Conservation (phyloP, 148 eudicot genomes). For the Fagopyrum esculentum region DNA sequence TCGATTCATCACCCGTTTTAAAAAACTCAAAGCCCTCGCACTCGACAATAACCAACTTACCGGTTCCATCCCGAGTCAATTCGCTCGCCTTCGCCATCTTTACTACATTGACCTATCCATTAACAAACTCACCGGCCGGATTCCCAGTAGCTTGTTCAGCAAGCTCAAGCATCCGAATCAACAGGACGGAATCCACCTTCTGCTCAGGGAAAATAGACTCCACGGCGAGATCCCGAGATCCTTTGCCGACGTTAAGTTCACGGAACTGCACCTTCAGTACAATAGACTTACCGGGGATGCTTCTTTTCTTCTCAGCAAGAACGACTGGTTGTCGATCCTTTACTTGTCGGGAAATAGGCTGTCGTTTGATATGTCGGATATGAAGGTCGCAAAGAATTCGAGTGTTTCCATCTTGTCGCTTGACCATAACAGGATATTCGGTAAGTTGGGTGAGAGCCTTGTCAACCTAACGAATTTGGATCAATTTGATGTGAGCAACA, state of each 20-base stretch:
- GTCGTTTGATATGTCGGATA: conserved; percentile 15
- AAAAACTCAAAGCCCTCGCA: not conserved
- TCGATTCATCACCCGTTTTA: not conserved
- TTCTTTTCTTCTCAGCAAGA: not conserved
- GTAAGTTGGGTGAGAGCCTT: conserved; percentile 17
- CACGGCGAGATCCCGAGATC: not conserved
- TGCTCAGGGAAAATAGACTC: not conserved
- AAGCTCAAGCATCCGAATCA: not conserved
- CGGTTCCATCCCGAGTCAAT: not conserved
- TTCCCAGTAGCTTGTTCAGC: not conserved
- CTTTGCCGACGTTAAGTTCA: not conserved
- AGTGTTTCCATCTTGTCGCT: conserved; percentile 3
- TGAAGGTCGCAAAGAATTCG: conserved; percentile 10
- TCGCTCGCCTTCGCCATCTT: not conserved
- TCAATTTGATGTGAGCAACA: conserved; percentile 37
- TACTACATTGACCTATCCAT: not conserved
- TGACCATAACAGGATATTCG: conserved; percentile 20
- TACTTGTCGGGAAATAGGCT: conserved; percentile 11
- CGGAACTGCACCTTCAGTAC: not conserved
- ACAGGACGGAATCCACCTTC: not conserved
- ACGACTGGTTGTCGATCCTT: not conserved
- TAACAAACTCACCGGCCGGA: not conserved
- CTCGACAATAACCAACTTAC: conserved; percentile 4
- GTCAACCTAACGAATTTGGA: not conserved
- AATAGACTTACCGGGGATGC: not conserved